Conservation (phyloP, 148 eudicot genomes). For the Arbutus unedo region DNA sequence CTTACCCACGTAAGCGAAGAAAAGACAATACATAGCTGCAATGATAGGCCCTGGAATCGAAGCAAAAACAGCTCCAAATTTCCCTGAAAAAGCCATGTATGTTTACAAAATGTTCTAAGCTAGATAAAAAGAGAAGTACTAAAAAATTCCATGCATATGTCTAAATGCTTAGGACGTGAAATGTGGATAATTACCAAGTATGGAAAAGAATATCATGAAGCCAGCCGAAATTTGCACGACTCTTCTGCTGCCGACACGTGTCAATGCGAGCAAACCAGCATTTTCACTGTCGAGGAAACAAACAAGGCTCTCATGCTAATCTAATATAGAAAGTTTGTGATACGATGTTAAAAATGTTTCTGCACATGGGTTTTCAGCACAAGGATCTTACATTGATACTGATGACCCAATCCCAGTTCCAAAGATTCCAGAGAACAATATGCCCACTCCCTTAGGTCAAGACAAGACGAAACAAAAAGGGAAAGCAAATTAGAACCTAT, state of each 20-base stretch:
- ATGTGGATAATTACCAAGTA: slow-evolving; percentile 52
- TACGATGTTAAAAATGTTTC: neutral
- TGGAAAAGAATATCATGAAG: slow-evolving; percentile 92
- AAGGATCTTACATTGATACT: slow-evolving; percentile 72
- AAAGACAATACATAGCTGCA: slow-evolving; percentile 85
- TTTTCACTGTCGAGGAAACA: slow-evolving; percentile 58
- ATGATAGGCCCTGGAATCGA: slow-evolving; percentile 40
- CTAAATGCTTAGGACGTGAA: neutral
- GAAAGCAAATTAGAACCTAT: neutral
- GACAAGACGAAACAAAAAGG: slow-evolving; percentile 2
- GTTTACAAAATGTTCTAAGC: neutral
- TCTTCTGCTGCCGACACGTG: slow-evolving; percentile 93
- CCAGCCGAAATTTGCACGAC: slow-evolving; percentile 90
- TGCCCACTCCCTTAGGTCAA: slow-evolving; percentile 68
- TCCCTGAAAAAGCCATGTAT: slow-evolving; percentile 43
- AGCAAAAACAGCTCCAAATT: slow-evolving; percentile 94
- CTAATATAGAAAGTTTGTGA: neutral
- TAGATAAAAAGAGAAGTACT: neutral
- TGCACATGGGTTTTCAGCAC: neutral
- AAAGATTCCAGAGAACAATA: slow-evolving; percentile 79
- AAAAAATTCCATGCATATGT: neutral
- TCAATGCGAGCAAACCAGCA: slow-evolving; percentile 88
- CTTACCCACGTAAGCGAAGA: slow-evolving; percentile 95
- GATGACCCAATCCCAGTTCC: slow-evolving; percentile 93
- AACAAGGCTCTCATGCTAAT: neutral